These are phyloP conservation scores for Hypomyces rosellus DNA, from an alignment of 2,329 filamentous ascomycete species.

Conservation along the genomic window DNA sequence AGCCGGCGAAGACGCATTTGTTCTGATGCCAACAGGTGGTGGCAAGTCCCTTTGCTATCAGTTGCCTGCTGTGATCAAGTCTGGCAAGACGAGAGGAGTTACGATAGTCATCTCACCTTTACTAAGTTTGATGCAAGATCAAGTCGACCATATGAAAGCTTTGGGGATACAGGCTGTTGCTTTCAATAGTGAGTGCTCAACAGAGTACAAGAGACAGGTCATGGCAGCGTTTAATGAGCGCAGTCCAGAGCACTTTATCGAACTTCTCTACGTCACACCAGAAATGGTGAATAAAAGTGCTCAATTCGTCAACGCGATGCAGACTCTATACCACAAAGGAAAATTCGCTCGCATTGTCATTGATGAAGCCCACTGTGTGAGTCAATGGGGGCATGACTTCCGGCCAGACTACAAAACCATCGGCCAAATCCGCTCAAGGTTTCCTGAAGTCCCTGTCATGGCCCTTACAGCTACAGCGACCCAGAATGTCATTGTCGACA, in stretches of 20 bases:
- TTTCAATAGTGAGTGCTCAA: conserved; percentile 70
- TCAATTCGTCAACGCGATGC: conserved; percentile 59
- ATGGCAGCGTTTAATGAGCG: conserved; percentile 55
- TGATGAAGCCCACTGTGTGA: conserved; percentile 98
- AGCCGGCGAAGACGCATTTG: conserved; percentile 80
- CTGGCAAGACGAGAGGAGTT: conserved; percentile 75
- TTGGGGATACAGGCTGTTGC: conserved; percentile 73
- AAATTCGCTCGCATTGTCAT: conserved; percentile 89
- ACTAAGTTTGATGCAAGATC: conserved; percentile 94
- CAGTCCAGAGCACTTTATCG: conserved; percentile 68
- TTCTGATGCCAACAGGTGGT: conserved; percentile 95
- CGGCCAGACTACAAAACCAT: conserved; percentile 90
- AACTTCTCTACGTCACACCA: conserved; percentile 90
- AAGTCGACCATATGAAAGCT: conserved; percentile 73
- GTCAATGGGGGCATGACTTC: conserved; percentile 98
- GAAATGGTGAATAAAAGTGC: conserved; percentile 89
- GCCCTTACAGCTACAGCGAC: conserved; percentile 94
- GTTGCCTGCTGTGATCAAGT: conserved; percentile 75
- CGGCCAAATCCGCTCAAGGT: conserved; percentile 64
- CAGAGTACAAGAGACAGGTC: conserved; percentile 58
- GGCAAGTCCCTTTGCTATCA: conserved; percentile 98
- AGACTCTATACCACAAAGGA: conserved; percentile 58
- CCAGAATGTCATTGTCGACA: conserved; percentile 83
- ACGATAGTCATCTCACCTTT: conserved; percentile 94
- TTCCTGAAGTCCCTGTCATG: conserved; percentile 81